Base-by-base conservation (phyloP, 169 alveolate species). In the Plasmodium gaboni region DNA sequence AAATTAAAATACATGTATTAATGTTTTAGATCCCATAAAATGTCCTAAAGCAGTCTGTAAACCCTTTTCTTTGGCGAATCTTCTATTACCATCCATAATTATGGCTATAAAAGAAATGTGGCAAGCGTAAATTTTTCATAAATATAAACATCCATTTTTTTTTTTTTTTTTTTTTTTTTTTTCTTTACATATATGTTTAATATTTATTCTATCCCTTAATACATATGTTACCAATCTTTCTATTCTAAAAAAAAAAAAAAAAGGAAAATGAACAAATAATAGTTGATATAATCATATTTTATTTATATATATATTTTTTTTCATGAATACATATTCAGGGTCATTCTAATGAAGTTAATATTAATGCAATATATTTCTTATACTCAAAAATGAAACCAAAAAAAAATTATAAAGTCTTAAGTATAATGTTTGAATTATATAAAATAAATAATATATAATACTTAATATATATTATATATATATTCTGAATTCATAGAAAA, bases 71-170 rank as follows among this genome's bases (percentile, higher is more conserved):
- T 93, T 91, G 12, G 98, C 98, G 86, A 74, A 96, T 61, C 98
- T 89, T 48, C 98, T 93, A 88, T 96, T 96, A n/a, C 98, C 98
- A 80, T 96, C 98, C 97, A 96, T 95, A 53, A 96, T 95, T 65
- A 96, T 74, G 42, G 98, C 98, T 48, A 93, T 88, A 71, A 95
- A 97, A 60, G 65, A 38, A 38, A 38, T 38, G 9, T 26, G 38
- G 9, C 10, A 26, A 51, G 59, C 0, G n/a, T 19, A 65, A 15
- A 48, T 32, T 44, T 7, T 38, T 38, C 7, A 6, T 12, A 19
- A 1, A 44, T 12, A 68, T 55, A 44, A 44, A 4, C 32, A 38
- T 26, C 9, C 0, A 28, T 46, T 15, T 26, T 67, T 22, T 28
- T 26, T 48, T 2, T 67, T 59, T 1, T 38, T 68, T 63, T 85